phyloP scores from a whole-genome alignment of 2,329 filamentous ascomycete genomes.

The Eutypella sp. region DNA sequence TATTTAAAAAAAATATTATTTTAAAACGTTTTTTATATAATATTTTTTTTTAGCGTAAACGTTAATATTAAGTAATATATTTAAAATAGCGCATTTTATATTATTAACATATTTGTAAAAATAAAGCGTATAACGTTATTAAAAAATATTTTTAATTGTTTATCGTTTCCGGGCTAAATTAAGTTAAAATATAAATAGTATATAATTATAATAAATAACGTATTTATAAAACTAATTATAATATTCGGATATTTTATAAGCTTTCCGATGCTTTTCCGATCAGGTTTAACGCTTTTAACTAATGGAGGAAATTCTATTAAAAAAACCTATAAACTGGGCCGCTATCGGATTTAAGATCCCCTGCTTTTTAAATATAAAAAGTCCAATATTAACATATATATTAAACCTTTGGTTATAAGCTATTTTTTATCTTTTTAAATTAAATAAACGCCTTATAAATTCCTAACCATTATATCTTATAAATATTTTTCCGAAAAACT shows the following conservation, averaged over 20 bases:
- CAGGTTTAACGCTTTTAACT: slow-evolving; percentile 29
- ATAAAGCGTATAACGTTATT: slow-evolving; percentile 21
- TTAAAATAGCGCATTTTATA: slow-evolving; percentile 26
- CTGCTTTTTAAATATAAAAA: slow-evolving; percentile 18
- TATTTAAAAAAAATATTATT: slow-evolving; percentile 14
- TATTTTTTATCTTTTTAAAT: slow-evolving; percentile 1
- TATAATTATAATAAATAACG: not conserved
- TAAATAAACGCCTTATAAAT: not conserved
- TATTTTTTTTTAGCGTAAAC: slow-evolving; percentile 26
- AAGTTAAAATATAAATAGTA: slow-evolving; percentile 1
- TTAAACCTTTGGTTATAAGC: slow-evolving; percentile 8
- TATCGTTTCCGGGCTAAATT: slow-evolving; percentile 2
- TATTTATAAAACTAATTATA: slow-evolving; percentile 10
- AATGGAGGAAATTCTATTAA: slow-evolving; percentile 26
- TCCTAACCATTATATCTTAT: slow-evolving; percentile 6
- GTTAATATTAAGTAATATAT: slow-evolving; percentile 26
- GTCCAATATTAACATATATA: slow-evolving; percentile 30
- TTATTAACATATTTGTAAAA: slow-evolving; percentile 16
- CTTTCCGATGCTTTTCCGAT: slow-evolving; percentile 18
- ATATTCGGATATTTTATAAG: slow-evolving; percentile 5
- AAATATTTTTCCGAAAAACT: slow-evolving; percentile 32
- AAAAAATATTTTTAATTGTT: slow-evolving; percentile 12
- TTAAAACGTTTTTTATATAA: slow-evolving; percentile 17
- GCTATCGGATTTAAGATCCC: slow-evolving; percentile 18
- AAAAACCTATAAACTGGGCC: slow-evolving; percentile 24